These are phyloP conservation scores for Botryotinia calthae DNA, from an alignment of 2,329 filamentous ascomycete genomes.

Conservation along the genomic window DNA sequence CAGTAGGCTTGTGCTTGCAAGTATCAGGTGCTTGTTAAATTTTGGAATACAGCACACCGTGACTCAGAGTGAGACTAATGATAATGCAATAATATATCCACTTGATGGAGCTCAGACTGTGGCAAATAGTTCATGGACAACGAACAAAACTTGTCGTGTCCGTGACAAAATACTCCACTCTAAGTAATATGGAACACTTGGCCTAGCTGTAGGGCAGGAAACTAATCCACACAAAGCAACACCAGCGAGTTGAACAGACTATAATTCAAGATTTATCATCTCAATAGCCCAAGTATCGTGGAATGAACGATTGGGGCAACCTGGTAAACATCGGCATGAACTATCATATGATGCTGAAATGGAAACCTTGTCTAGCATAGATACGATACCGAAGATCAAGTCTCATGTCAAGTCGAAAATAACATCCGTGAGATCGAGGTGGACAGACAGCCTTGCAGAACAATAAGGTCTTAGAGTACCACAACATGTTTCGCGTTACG, in stretches of 20 bases:
- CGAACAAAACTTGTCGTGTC: constrained; percentile 14
- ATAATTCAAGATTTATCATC: neutral
- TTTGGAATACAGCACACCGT: constrained; percentile 12
- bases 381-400: constrained; percentile 17
- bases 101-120: constrained; percentile 1
- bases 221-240: constrained; percentile 7
- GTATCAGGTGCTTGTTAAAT: neutral
- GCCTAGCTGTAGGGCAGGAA: constrained; percentile 2
- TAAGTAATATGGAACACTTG: constrained; percentile 13
- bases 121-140: constrained; percentile 19
- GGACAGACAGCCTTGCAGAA: constrained; percentile 19
- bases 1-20: constrained; percentile 19
- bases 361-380: neutral
- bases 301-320: constrained; percentile 20
- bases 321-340: constrained; percentile 14
- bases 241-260: neutral
- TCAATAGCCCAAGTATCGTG: constrained; percentile 13
- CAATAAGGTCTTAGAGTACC: constrained; percentile 20
- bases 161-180: constrained; percentile 10
- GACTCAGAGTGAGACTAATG: constrained; percentile 12
- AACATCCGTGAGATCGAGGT: constrained; percentile 4
- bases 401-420: constrained; percentile 1
- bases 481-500: constrained; percentile 23
- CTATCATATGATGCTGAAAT: constrained; percentile 9
- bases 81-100: constrained; percentile 16